These are phyloP conservation scores for Macrophomina phaseolina DNA, from an alignment of 2,329 filamentous ascomycete species.

Conservation along the genomic window DNA sequence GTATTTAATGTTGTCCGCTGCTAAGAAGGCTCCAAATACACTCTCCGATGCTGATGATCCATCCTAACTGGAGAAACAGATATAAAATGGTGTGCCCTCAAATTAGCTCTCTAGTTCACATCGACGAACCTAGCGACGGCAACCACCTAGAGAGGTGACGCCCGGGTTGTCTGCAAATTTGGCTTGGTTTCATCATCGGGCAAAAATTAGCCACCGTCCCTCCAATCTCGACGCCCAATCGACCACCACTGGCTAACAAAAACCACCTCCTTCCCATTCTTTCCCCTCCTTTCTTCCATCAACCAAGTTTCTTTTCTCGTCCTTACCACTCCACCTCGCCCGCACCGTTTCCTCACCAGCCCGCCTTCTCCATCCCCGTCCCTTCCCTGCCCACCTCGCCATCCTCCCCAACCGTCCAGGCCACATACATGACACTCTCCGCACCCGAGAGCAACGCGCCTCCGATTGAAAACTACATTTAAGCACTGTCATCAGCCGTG, in stretches of 20 bases:
- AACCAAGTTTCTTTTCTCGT: background rate
- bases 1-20: no score
- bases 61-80: background rate
- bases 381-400: background rate
- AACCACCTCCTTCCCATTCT: background rate
- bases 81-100: conserved; percentile 8
- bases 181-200: conserved; percentile 28
- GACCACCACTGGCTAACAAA: background rate
- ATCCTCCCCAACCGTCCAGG: background rate
- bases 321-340: background rate
- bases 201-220: background rate
- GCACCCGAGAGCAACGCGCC: background rate
- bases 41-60: no score
- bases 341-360: background rate
- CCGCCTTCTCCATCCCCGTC: background rate
- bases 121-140: conserved; percentile 15
- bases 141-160: background rate
- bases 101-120: conserved; percentile 29
- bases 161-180: conserved; percentile 27
- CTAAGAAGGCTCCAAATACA: no score
- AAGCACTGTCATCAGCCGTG: conserved; percentile 16
- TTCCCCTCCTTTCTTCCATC: background rate
- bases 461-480: conserved; percentile 29
- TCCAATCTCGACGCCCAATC: background rate
- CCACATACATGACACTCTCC: background rate